These are phyloP conservation scores for Tuber calosporum DNA, from an alignment of 495 filamentous ascomycete species.

Conservation along the genomic window DNA sequence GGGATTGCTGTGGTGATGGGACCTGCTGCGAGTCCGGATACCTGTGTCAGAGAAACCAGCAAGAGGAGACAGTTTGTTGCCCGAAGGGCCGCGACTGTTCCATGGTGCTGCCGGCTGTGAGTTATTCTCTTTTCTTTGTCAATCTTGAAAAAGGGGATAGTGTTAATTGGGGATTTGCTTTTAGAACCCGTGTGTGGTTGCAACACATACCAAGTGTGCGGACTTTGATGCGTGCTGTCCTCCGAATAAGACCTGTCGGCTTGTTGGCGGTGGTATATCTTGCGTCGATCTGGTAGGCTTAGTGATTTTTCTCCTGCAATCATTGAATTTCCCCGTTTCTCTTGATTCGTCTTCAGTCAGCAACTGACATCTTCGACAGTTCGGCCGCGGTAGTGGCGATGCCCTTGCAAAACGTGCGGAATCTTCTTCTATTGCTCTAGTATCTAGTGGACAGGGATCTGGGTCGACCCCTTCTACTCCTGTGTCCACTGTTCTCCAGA, in stretches of 20 bases:
- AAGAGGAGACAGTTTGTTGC: background rate
- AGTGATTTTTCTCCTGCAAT: background rate
- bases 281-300: background rate
- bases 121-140: background rate
- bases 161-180: background rate
- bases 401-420: background rate
- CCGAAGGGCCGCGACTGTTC: background rate
- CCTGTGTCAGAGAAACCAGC: background rate
- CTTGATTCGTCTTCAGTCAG: background rate
- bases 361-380: background rate
- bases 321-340: background rate
- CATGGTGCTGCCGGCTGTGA: background rate
- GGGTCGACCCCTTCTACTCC: background rate
- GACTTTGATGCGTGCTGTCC: background rate
- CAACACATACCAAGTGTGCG: constrained; percentile 2
- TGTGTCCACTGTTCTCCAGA: background rate
- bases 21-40: background rate
- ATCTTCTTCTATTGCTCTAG: background rate
- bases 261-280: background rate
- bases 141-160: background rate
- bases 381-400: background rate
- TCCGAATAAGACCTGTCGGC: background rate
- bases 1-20: background rate
- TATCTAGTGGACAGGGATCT: background rate
- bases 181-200: background rate